Percentiles rank a stretch among this genome's conserved stretches.
Evolutionary conservation across 306 rosid species (phyloP).

Genomic region (Casuarina glauca): DNA sequence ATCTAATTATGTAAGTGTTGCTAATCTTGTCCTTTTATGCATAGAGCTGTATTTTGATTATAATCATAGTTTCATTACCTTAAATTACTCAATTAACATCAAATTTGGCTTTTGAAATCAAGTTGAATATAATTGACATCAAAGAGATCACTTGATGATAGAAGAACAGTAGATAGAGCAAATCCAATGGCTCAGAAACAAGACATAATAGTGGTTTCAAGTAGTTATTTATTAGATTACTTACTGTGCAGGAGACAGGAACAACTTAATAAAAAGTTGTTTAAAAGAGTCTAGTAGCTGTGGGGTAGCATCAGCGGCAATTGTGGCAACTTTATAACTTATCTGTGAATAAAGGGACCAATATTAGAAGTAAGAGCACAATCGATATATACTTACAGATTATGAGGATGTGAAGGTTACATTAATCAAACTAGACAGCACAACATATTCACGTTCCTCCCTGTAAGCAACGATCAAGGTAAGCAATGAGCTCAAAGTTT

Average conservation of each 20-base stretch:
- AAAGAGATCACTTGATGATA: neutral
- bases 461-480: conserved; percentile 78
- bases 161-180: neutral
- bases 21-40: neutral
- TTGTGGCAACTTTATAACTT: conserved; percentile 51
- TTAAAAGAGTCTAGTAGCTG: conserved; percentile 50
- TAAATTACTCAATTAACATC: too few species aligned
- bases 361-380: conserved; percentile 29
- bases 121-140: neutral
- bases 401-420: conserved; percentile 47
- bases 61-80: neutral
- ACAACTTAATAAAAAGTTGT: conserved; percentile 57
- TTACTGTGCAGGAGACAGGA: conserved; percentile 80
- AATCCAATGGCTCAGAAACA: neutral
- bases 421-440: conserved; percentile 72
- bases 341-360: conserved; percentile 47
- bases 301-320: conserved; percentile 84
- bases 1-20: neutral
- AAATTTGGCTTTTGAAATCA: neutral
- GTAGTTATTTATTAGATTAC: conserved; percentile 27
- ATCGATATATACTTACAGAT: conserved; percentile 22
- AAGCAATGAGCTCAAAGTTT: conserved; percentile 67
- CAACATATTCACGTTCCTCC: conserved; percentile 80
- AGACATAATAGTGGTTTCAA: neutral
- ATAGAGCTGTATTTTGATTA: neutral